Evolutionary conservation across 371 early-diverging fungal genomes (phyloP).

Genomic region (Mortierella sp.): DNA sequence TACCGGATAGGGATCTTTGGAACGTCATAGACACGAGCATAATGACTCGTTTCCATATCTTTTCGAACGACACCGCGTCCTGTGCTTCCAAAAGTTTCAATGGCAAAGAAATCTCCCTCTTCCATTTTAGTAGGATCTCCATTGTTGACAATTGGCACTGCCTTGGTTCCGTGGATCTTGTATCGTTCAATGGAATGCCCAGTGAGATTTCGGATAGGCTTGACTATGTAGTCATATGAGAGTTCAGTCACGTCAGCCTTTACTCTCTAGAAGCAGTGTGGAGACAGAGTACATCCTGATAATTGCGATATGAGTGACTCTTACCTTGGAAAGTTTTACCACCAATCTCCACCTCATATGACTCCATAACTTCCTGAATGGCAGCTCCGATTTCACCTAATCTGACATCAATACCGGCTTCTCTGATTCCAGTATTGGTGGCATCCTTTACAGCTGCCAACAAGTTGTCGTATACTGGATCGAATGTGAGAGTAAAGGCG

Average conservation of each 20-base stretch:
- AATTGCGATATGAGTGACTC: neutral
- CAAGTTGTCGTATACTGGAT: slow-evolving; percentile 92
- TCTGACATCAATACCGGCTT: slow-evolving; percentile 97
- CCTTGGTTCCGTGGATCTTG: slow-evolving; percentile 97
- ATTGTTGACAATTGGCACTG: slow-evolving; percentile 95
- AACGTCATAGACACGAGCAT: slow-evolving; percentile 76
- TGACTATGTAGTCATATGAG: slow-evolving; percentile 64
- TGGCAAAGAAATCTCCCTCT: slow-evolving; percentile 97
- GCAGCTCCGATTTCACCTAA: slow-evolving; percentile 98
- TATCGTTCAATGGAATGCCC: slow-evolving; percentile 98
- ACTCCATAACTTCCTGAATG: slow-evolving; percentile 98
- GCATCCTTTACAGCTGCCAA: slow-evolving; percentile 96
- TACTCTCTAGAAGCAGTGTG: neutral
- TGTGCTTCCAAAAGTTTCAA: slow-evolving; percentile 99
- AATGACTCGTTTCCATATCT: slow-evolving; percentile 97
- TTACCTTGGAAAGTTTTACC: slow-evolving; percentile 88
- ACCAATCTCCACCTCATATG: slow-evolving; percentile 97
- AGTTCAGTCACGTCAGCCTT: neutral
- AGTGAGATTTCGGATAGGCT: slow-evolving; percentile 96
- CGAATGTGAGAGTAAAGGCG: slow-evolving; percentile 98
- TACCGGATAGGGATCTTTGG: slow-evolving; percentile 69
- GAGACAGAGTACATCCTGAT: neutral
- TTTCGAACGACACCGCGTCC: slow-evolving; percentile 96
- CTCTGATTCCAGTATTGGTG: slow-evolving; percentile 97
- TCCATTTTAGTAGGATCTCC: slow-evolving; percentile 96